Evolutionary conservation across 352 stramenopile genomes (phyloP).

Genomic region (Phytophthora syringae): DNA sequence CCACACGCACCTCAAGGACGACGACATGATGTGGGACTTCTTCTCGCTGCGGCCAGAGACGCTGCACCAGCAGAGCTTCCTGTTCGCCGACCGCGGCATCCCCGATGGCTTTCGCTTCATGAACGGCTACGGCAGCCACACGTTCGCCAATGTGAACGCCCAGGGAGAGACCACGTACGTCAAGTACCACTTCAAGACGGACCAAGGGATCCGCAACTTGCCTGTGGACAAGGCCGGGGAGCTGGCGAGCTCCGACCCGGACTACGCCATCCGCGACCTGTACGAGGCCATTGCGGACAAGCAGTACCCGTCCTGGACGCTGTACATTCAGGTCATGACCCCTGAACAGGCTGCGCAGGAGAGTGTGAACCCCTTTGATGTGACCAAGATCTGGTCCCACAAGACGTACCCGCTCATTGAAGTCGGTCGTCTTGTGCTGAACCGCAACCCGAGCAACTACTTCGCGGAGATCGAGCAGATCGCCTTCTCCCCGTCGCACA

Average conservation of each 20-base stretch:
- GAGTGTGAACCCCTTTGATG: constrained; percentile 91
- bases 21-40: constrained; percentile 93
- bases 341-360: constrained; percentile 62
- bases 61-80: constrained; percentile 88
- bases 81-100: constrained; percentile 91
- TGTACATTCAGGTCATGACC: constrained; percentile 94
- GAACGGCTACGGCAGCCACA: constrained; percentile 94
- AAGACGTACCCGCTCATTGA: constrained; percentile 85
- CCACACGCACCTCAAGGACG: constrained; percentile 86
- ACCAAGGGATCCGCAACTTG: constrained; percentile 91
- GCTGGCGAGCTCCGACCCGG: constrained; percentile 78
- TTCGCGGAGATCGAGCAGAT: constrained; percentile 95
- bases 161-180: constrained; percentile 81
- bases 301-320: constrained; percentile 87
- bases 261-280: constrained; percentile 92
- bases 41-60: constrained; percentile 92
- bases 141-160: constrained; percentile 91
- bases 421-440: constrained; percentile 89
- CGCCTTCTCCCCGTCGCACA: constrained; percentile 90
- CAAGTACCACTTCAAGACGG: constrained; percentile 95
- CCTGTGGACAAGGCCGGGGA: constrained; percentile 75
- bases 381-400: constrained; percentile 95
- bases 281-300: constrained; percentile 90
- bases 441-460: constrained; percentile 94
- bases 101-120: constrained; percentile 91